Percentiles rank a stretch among this genome's conserved stretches.
Evolutionary conservation across 768 basidiomycete species (phyloP).

Genomic region (Suillus luteus): DNA sequence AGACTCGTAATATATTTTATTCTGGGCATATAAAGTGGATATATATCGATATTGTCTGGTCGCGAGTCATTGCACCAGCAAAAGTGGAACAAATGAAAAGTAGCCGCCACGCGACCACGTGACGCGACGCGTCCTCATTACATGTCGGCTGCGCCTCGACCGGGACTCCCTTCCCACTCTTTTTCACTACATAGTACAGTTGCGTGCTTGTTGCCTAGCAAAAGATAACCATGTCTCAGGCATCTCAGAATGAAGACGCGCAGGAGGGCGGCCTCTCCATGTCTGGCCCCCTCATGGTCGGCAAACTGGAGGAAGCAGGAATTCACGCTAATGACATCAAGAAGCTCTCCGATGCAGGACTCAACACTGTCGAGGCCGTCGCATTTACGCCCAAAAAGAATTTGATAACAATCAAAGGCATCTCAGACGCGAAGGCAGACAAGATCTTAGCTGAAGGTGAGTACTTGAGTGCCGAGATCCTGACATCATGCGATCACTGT

Average conservation of each 20-base stretch:
- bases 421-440: slow-evolving; percentile 96
- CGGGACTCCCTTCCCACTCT: background rate
- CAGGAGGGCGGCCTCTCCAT: slow-evolving; percentile 50
- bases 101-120: slow-evolving; percentile 31
- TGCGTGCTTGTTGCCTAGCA: background rate
- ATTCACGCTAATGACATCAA: slow-evolving; percentile 90
- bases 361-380: slow-evolving; percentile 92
- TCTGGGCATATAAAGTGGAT: background rate
- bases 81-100: too few relatives aligned
- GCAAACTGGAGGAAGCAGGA: slow-evolving; percentile 85
- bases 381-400: slow-evolving; percentile 97
- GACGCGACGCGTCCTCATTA: slow-evolving; percentile 30
- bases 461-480: slow-evolving; percentile 21
- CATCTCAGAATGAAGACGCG: slow-evolving; percentile 50
- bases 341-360: slow-evolving; percentile 90
- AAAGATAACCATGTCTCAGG: slow-evolving; percentile 43
- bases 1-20: slow-evolving; percentile 4
- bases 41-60: background rate
- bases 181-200: background rate
- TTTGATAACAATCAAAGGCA: slow-evolving; percentile 89
- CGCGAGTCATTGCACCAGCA: background rate
- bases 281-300: slow-evolving; percentile 82
- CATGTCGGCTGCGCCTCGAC: background rate
- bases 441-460: slow-evolving; percentile 91
- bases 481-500: slow-evolving; percentile 12